Evolutionary conservation across 2,329 filamentous ascomycete genomes (phyloP).

Genomic region (Calycina marina): DNA sequence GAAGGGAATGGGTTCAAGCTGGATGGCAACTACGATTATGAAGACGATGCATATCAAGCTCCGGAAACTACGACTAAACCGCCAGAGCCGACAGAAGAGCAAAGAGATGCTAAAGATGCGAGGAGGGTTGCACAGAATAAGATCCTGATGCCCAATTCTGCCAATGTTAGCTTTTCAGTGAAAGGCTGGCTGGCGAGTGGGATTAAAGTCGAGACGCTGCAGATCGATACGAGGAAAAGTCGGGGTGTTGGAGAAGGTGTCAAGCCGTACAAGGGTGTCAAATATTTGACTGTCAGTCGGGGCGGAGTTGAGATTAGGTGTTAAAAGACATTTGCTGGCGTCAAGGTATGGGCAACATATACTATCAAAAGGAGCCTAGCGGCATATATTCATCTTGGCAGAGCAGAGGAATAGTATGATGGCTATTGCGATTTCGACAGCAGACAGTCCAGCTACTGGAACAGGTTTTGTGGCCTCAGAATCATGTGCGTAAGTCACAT

Average conservation of each 20-base stretch:
- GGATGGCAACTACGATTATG: constrained; percentile 29
- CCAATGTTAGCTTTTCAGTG: constrained; percentile 55
- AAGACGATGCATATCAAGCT: constrained; percentile 40
- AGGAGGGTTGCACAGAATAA: constrained; percentile 53
- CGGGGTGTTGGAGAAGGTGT: constrained; percentile 74
- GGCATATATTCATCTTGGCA: neutral
- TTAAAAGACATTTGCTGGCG: constrained; percentile 13
- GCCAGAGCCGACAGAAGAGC: constrained; percentile 23
- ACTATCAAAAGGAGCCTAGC: neutral
- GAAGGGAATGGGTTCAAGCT: constrained; percentile 22
- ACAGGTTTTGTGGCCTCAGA: no score
- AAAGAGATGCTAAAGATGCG: constrained; percentile 37
- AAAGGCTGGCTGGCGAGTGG: constrained; percentile 57
- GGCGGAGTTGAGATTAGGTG: constrained; percentile 50
- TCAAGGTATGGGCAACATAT: neutral
- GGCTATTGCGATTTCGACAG: no score
- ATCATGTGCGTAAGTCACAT: no score
- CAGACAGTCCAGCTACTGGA: no score
- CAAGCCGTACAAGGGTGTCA: constrained; percentile 95
- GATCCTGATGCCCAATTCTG: constrained; percentile 67
- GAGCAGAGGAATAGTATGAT: neutral
- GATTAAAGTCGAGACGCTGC: constrained; percentile 51
- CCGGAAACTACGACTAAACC: constrained; percentile 18
- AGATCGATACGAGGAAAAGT: constrained; percentile 64
- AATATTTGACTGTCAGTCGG: constrained; percentile 72